phyloP scores from a whole-genome alignment of 2,329 filamentous ascomycete species.

The Elsinoe batatas region DNA sequence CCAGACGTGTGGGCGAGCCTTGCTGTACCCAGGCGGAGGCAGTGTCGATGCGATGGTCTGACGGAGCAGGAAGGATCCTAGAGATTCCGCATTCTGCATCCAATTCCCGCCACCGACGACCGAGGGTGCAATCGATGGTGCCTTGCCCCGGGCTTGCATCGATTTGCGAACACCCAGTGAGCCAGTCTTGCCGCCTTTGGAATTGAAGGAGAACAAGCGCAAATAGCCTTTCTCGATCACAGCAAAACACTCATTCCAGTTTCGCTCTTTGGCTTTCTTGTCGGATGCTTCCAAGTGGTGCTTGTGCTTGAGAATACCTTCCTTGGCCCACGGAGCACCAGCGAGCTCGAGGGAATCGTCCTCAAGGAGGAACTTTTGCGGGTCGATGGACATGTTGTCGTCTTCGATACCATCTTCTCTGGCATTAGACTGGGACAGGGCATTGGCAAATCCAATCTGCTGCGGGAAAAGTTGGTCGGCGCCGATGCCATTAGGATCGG shows the following conservation, averaged over 20 bases:
- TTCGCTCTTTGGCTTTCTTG: slow-evolving; percentile 85
- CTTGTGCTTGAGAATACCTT: slow-evolving; percentile 91
- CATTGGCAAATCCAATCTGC: slow-evolving; percentile 94
- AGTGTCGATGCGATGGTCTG: slow-evolving; percentile 87
- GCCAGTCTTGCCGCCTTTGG: slow-evolving; percentile 47
- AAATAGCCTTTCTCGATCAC: slow-evolving; percentile 92
- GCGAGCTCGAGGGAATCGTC: slow-evolving; percentile 86
- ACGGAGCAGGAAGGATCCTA: slow-evolving; percentile 77
- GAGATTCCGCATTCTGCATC: slow-evolving; percentile 88
- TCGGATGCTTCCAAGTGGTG: slow-evolving; percentile 86
- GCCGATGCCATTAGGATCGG: slow-evolving; percentile 76
- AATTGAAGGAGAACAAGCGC: slow-evolving; percentile 85
- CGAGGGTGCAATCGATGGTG: slow-evolving; percentile 42
- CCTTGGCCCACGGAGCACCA: slow-evolving; percentile 96
- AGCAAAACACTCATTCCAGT: slow-evolving; percentile 91
- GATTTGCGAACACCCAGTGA: slow-evolving; percentile 28
- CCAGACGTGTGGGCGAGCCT: slow-evolving; percentile 84
- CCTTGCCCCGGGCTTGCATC: slow-evolving; percentile 18
- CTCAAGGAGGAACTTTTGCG: slow-evolving; percentile 54
- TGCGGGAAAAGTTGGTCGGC: slow-evolving; percentile 74
- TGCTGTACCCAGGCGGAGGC: slow-evolving; percentile 86
- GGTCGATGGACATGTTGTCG: slow-evolving; percentile 27
- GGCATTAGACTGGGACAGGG: slow-evolving; percentile 91
- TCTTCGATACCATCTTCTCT: slow-evolving; percentile 57
- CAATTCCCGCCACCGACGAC: slow-evolving; percentile 93